phyloP scores from a whole-genome alignment of 148 eudicot species.

The Drosera capensis region DNA sequence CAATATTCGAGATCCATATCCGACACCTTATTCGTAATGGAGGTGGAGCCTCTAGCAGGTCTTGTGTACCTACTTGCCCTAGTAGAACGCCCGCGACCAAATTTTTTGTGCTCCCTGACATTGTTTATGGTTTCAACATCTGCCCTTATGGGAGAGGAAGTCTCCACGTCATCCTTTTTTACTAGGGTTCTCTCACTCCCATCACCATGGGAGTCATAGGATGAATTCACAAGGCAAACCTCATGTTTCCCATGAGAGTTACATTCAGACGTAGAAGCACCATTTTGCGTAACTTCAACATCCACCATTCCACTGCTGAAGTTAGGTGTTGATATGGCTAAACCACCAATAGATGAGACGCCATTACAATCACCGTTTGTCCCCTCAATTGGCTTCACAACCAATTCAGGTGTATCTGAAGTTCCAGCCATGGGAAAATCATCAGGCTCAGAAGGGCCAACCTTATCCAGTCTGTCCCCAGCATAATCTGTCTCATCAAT shows the following conservation, averaged over 20 bases:
- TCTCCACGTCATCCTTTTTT: conserved; percentile 7
- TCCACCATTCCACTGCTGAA: conserved; percentile 15
- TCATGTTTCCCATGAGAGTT: conserved; percentile 14
- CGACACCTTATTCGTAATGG: conserved; percentile 25
- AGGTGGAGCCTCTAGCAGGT: conserved; percentile 6
- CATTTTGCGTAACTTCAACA: conserved; percentile 8
- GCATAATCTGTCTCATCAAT: conserved; percentile 11
- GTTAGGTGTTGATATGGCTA: conserved; percentile 5
- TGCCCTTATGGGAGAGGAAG: conserved; percentile 16
- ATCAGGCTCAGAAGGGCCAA: conserved; percentile 10
- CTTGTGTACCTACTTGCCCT: conserved; percentile 20
- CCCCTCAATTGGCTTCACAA: conserved; percentile 5
- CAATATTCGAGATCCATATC: conserved; percentile 54
- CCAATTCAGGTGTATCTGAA: conserved; percentile 16
- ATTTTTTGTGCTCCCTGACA: conserved; percentile 16
- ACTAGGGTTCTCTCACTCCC: conserved; percentile 9
- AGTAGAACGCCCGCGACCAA: conserved; percentile 16
- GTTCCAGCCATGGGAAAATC: conserved; percentile 15
- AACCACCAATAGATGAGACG: conserved; percentile 3
- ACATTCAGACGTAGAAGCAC: conserved; percentile 6
- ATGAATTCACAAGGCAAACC: conserved; percentile 2
- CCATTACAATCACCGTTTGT: conserved; percentile 12
- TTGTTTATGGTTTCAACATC: conserved; percentile 7
- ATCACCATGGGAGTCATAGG: conserved; percentile 11
- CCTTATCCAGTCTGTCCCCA: conserved; percentile 12